Evolutionary conservation across 202 grass and related monocot genomes (phyloP).

Genomic region (Setaria viridis): DNA sequence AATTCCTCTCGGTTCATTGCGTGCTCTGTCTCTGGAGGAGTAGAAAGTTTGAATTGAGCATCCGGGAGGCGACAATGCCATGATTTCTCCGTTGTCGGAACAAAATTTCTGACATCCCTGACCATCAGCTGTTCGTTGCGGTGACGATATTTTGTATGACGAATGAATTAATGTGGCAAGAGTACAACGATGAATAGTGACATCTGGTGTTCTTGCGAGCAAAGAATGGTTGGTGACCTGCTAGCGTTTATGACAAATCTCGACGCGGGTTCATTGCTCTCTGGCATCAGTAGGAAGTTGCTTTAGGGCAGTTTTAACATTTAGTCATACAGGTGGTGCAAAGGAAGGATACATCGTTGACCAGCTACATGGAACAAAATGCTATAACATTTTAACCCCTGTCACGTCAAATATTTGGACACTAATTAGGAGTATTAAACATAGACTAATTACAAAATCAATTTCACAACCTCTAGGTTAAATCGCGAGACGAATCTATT

Average conservation of each 20-base stretch:
- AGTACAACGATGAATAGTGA: constrained; percentile 41
- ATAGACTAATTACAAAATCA: too few relatives aligned
- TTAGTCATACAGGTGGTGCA: too few relatives aligned
- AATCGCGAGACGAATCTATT: too few relatives aligned
- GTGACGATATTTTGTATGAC: constrained; percentile 11
- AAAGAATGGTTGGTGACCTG: constrained; percentile 39
- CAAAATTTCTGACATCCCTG: neutral
- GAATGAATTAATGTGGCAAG: constrained; percentile 27
- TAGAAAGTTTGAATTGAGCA: constrained; percentile 47
- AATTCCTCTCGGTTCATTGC: constrained; percentile 27
- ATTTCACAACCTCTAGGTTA: too few relatives aligned
- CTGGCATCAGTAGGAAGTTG: constrained; percentile 36
- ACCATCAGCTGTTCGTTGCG: constrained; percentile 11
- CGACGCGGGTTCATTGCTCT: constrained; percentile 55
- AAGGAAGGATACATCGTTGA: too few relatives aligned
- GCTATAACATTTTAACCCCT: too few relatives aligned
- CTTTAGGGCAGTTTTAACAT: neutral
- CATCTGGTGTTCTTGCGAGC: constrained; percentile 49
- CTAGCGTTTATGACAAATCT: constrained; percentile 50
- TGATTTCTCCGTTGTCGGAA: neutral
- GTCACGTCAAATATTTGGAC: too few relatives aligned
- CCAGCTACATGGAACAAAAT: too few relatives aligned
- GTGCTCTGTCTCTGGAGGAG: constrained; percentile 19
- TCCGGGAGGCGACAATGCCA: constrained; percentile 36
- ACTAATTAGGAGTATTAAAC: too few relatives aligned